Evolutionary conservation across 495 filamentous ascomycete species (phyloP), one percentile per base, ranked within the genome.

Genomic region (Elasticomyces elasticus): DNA sequence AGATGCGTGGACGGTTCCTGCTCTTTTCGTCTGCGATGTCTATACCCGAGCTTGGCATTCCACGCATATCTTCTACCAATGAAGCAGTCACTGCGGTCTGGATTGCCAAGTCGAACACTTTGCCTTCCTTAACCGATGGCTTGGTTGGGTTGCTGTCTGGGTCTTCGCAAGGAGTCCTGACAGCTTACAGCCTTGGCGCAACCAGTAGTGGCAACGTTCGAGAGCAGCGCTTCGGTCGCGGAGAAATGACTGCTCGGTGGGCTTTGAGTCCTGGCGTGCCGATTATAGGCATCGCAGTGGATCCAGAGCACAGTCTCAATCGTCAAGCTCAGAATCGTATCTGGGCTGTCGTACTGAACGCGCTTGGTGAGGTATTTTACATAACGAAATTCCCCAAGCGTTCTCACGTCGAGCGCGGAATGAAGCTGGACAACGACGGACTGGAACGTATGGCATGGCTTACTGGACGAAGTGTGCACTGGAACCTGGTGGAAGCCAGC

Each of bases 221-320:
- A 30, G 82, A 83, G 10, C 74, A 78, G 31, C 82, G 84, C 19
- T 81, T 82, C 58, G 74, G 76, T 33, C 79, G 81, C 25, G 89
- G 87, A 5, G 84, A 90, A 52, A 73, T 89, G 40, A 92, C 87
- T 24, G 85, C 85, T 49, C 82, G 80, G 58, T 97, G 90, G 89
- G 81, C 86, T 22, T 73, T 98, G 23, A 86, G 87, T 58, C 94
- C 92, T 1, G 92, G 92, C 38, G 87, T 98, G 5, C 92, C 92
- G 5, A 90, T 98, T 41, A 79, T 96, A 31, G 79, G 80, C 13
- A 83, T 98, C 55, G 79, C 80, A 30, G 84, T 95, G 4, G 94
- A 97, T 61, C 86, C 94, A 25, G 78, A 77, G 27, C 90, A 85
- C 65, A 86, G 79, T 23, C 60, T 75, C 17, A 79, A 79, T 57